phyloP scores from a whole-genome alignment of 2,329 filamentous ascomycete species.

The Colletotrichum zoysiae region DNA sequence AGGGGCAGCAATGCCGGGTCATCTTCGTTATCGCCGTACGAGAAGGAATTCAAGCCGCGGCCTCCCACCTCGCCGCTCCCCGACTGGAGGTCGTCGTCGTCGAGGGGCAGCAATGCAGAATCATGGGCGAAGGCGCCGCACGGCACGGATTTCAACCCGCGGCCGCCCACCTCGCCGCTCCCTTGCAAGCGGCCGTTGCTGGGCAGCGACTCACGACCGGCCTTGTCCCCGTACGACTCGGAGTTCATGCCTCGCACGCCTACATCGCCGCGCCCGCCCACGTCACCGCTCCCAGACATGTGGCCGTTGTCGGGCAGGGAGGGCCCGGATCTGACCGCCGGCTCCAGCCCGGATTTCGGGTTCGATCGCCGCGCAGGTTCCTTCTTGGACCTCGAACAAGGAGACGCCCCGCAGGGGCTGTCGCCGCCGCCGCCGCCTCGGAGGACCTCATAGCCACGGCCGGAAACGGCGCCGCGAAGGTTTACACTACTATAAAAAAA shows the following conservation, averaged over 20 bases:
- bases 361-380: conserved; percentile 1
- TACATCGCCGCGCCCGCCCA: conserved; percentile 27
- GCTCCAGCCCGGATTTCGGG: conserved; percentile 27
- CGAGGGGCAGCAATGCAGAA: conserved; percentile 4
- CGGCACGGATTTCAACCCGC: background rate
- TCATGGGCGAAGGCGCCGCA: too few species aligned
- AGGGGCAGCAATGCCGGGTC: conserved; percentile 18
- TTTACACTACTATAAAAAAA: background rate
- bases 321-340: conserved; percentile 8
- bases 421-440: conserved; percentile 38
- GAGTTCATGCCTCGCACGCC: conserved; percentile 14
- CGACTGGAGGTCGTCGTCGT: conserved; percentile 1
- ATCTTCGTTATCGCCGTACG: too few species aligned
- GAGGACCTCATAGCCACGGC: conserved; percentile 27
- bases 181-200: too few species aligned
- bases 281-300: conserved; percentile 28
- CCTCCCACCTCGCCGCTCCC: too few species aligned
- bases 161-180: background rate
- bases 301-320: conserved; percentile 36
- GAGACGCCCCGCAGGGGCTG: conserved; percentile 18
- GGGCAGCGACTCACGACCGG: too few species aligned
- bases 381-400: conserved; percentile 20
- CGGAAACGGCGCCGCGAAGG: background rate
- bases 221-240: too few species aligned
- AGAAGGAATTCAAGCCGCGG: too few species aligned